Base-by-base conservation (phyloP, 2,329 filamentous ascomycete genomes). In the Mariannaea sp. region DNA sequence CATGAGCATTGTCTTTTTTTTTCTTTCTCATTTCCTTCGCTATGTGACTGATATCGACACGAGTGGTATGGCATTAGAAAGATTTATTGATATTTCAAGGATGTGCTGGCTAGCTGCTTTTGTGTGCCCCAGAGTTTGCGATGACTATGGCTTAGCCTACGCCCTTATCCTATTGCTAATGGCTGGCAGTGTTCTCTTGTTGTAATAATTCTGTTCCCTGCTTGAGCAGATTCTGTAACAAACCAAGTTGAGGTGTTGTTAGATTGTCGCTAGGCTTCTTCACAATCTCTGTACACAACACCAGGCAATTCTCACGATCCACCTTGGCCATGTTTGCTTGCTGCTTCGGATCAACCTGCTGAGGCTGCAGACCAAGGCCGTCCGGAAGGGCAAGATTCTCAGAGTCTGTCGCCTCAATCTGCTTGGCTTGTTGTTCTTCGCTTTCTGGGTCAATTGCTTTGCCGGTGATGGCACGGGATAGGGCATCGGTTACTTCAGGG, bases 291-390 rank as follows among this genome's bases (percentile, higher is more conserved):
- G 77, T 77, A 3, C 84, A 75, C 51, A 87, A 67, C 1, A 87
- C 80, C 17, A 87, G 69, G 0, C 77, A 82, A 56, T 87, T 87
- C 66, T 86, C 83, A 7, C 82, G 75, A 60, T 87, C 83, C 5
- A 82, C 73, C 54, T 75, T 75, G 1, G 71, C 70, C 72, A 80
- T 79, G 36, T 73, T 73, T 1, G 74, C 76, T 35, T 72, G 67
- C 49, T 76, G 72, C 19, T 69, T 70, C 1, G 74, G 69, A 43
- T 80, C 75, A 3, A 73, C 72, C 53, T 78, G 78, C 60, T 77
- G 79, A 42, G 78, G 79, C 60, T 79, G 72, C 10, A 80, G 65
- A 4, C 69, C 70, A 6, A 79, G 59, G 0, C 69, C 71, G 1
- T 72, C 67, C 2, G 73, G 64, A 35, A 67, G 51, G 4, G 60